These are phyloP conservation scores for Colletotrichum zoysiae DNA, from an alignment of 2,329 filamentous ascomycete genomes.

Conservation along the genomic window DNA sequence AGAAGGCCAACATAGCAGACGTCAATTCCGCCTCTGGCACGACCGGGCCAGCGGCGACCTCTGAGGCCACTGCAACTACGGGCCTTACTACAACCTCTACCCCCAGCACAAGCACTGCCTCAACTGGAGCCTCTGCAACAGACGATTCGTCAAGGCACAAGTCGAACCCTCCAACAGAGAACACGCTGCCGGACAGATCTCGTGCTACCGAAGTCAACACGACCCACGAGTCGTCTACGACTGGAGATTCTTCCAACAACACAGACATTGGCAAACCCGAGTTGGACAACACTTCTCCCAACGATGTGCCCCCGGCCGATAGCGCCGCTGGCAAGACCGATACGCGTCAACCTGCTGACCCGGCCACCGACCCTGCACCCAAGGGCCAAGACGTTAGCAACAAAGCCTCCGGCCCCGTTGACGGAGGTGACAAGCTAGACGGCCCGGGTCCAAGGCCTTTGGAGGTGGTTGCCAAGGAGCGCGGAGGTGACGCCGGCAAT, in stretches of 20 bases:
- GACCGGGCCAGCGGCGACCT: not conserved
- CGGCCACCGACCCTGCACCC: slow-evolving; percentile 50
- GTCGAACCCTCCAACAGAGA: not conserved
- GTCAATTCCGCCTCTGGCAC: not conserved
- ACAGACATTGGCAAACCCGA: slow-evolving; percentile 45
- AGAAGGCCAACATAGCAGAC: slow-evolving; percentile 20
- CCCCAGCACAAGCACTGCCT: slow-evolving; percentile 12
- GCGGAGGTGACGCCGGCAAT: slow-evolving; percentile 51
- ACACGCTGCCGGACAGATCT: slow-evolving; percentile 2
- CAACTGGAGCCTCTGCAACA: not conserved
- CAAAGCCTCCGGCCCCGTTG: slow-evolving; percentile 49
- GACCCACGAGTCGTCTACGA: not conserved
- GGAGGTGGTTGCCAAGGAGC: slow-evolving; percentile 51
- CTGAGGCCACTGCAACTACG: not conserved
- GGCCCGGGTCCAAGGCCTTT: slow-evolving; percentile 60
- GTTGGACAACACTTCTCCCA: slow-evolving; percentile 43
- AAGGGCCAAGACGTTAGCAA: slow-evolving; percentile 54
- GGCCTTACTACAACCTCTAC: not conserved
- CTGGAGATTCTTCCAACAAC: not conserved
- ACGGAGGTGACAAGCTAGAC: slow-evolving; percentile 52
- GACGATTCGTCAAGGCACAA: not conserved
- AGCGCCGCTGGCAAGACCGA: slow-evolving; percentile 53
- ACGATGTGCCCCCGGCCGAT: slow-evolving; percentile 39
- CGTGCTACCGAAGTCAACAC: not conserved
- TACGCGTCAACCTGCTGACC: slow-evolving; percentile 54